Evolutionary conservation across 2,329 filamentous ascomycete species (phyloP), one percentile per base, ranked within the genome.

Genomic region (Didymella pinodella): DNA sequence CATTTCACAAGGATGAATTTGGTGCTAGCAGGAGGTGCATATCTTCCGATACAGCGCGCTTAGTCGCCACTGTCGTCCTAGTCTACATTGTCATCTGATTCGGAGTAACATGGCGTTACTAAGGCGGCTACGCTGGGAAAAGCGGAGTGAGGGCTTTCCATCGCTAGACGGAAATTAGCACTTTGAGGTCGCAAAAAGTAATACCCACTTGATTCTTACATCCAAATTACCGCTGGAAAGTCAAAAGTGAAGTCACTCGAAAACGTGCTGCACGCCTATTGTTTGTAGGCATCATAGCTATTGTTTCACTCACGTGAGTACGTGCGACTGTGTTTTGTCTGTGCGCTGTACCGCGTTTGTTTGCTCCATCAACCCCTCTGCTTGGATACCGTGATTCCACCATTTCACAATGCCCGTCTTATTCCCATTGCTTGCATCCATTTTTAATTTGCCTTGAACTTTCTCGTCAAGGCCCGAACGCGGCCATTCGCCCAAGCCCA

Each of bases 1-100:
- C 87, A 90, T 71, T 97, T 97, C 71, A 98, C 95, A 3, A 84
- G 92, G 61, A 97, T 97, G 92, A 99, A 99, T 75, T 78, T 98
- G 65, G 90, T 97, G 12, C 83, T 98, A 61, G 93, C 93, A 22
- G 92, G 91, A 46, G 92, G 93, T 40, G 85, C 85, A 36, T 89
- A 87, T 77, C 72, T 88, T 72, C 86, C 86, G 10, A 44, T 25
- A 18, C 60, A 63, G 29, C 58, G 67, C 31, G 46, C 40, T 11
- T 61, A 25, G 26, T 28, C 7, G 25, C 12, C 25, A 44, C 16
- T 14, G n/a, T 14, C 16, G 7, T 16, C 25, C 25, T 8, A 11
- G 20, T 26, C 46, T n/a, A 29, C 50, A 38, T 41, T 18, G 34
- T 44, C 11, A 3, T n/a, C 18, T 34, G 28, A 4, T 20, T 48